phyloP scores from a whole-genome alignment of 1,139 yeast species.

The Yamadazyma siamensis region DNA sequence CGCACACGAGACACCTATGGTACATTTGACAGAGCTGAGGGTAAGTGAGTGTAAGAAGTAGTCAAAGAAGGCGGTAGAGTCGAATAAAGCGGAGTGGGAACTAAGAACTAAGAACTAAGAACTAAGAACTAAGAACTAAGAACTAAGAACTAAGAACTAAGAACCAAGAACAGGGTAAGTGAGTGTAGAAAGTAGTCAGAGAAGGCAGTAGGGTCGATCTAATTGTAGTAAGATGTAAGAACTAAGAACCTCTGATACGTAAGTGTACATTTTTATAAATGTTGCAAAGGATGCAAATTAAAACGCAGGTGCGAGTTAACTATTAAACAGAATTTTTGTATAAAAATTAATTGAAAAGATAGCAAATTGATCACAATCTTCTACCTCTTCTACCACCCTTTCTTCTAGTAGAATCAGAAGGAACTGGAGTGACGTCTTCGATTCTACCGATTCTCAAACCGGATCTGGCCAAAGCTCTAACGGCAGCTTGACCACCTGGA shows the following conservation, averaged over 20 bases:
- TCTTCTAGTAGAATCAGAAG: conserved; percentile 99
- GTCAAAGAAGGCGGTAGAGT: no score
- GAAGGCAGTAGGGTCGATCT: no score
- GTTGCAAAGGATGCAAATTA: conserved; percentile 13
- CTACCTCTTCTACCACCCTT: conserved; percentile 99
- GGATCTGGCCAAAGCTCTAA: conserved; percentile 99
- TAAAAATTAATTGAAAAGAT: conserved; percentile 1
- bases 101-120: no score
- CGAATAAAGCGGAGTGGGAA: no score
- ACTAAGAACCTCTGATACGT: conserved; percentile 15
- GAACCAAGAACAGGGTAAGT: no score
- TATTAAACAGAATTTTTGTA: conserved; percentile 13
- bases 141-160: no score
- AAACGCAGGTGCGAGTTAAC: conserved; percentile 9
- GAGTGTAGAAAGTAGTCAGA: no score
- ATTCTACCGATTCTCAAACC: conserved; percentile 99
- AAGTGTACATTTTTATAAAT: conserved; percentile 17
- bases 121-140: no score
- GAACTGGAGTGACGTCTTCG: conserved; percentile 99
- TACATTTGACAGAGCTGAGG: no score
- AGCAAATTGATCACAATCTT: conserved; percentile 72
- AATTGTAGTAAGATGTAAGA: no score
- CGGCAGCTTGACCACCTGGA: conserved; percentile 99
- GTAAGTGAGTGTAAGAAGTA: no score
- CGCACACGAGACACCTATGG: no score